Percentiles rank a stretch among this genome's conserved stretches.
phyloP scores from a whole-genome alignment of 2,329 filamentous ascomycete species.

The Westerdykella sp. region DNA sequence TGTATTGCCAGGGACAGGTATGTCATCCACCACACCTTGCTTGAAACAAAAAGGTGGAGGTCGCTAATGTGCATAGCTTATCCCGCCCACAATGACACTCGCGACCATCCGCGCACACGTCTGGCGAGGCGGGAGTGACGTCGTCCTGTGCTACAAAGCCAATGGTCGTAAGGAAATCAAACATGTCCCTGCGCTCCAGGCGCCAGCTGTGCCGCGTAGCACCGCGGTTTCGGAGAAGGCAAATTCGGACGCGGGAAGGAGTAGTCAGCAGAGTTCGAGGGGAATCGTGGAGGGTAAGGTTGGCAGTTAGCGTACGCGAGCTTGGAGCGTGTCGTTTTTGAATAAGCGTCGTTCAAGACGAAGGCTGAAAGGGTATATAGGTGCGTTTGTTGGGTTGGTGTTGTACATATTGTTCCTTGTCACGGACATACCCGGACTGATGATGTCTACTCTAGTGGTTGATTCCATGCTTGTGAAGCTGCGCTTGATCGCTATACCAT shows the following conservation, averaged over 20 bases:
- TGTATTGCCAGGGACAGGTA: conserved; percentile 92
- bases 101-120: conserved; percentile 85
- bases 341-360: neutral
- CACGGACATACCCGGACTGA: too few species aligned
- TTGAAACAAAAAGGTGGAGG: neutral
- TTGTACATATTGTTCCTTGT: neutral
- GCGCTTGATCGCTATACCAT: neutral
- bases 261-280: conserved; percentile 16
- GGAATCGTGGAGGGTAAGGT: conserved; percentile 15
- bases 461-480: neutral
- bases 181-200: conserved; percentile 9
- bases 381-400: neutral
- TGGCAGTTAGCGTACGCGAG: too few species aligned
- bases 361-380: neutral
- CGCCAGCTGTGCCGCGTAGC: conserved; percentile 8
- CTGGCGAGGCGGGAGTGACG: conserved; percentile 93
- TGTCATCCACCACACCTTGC: conserved; percentile 27
- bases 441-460: neutral
- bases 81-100: conserved; percentile 83
- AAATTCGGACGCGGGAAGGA: conserved; percentile 23
- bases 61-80: conserved; percentile 39
- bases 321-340: neutral
- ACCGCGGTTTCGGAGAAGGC: conserved; percentile 25
- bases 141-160: conserved; percentile 81
- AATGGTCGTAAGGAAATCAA: conserved; percentile 71